A percentile compares a stretch with the other conserved stretches of the same genome.
Conservation (phyloP, 345 rosid species). For the Rhodamnia argentea region DNA sequence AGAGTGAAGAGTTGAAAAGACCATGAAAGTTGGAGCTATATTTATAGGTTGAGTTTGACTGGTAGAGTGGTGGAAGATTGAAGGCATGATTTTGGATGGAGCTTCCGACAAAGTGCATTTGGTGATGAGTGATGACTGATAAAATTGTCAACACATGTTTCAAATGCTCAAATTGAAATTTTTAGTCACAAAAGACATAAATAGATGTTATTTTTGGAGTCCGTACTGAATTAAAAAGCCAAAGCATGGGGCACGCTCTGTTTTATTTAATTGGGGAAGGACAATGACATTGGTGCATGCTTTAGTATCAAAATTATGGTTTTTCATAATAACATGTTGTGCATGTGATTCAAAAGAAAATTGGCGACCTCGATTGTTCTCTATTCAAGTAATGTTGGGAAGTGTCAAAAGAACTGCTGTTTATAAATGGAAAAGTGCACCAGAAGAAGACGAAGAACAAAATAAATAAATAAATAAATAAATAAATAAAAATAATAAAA, state of each 20-base stretch:
- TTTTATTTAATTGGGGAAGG: neutral
- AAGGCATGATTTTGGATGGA: neutral
- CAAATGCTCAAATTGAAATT: neutral
- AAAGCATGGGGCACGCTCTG: neutral
- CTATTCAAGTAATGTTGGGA: too few species aligned
- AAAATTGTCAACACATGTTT: neutral
- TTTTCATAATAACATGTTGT: too few species aligned
- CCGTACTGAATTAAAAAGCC: neutral
- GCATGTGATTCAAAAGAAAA: too few species aligned
- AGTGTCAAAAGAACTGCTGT: too few species aligned
- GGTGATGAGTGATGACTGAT: neutral
- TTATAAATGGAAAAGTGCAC: too few species aligned
- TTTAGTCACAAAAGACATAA: neutral
- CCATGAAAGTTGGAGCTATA: too few species aligned
- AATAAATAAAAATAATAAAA: too few species aligned
- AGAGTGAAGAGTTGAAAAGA: too few species aligned
- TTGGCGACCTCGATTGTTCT: too few species aligned
- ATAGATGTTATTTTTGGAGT: neutral
- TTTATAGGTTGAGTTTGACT: neutral
- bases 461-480: too few species aligned
- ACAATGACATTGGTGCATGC: neutral
- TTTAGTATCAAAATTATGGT: neutral
- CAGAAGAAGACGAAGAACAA: too few species aligned
- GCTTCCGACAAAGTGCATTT: fast-evolving
- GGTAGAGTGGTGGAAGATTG: neutral